A percentile compares a stretch with the other conserved stretches of the same genome.
phyloP scores from a whole-genome alignment of 805 yeast species.

The Candida corydali region DNA sequence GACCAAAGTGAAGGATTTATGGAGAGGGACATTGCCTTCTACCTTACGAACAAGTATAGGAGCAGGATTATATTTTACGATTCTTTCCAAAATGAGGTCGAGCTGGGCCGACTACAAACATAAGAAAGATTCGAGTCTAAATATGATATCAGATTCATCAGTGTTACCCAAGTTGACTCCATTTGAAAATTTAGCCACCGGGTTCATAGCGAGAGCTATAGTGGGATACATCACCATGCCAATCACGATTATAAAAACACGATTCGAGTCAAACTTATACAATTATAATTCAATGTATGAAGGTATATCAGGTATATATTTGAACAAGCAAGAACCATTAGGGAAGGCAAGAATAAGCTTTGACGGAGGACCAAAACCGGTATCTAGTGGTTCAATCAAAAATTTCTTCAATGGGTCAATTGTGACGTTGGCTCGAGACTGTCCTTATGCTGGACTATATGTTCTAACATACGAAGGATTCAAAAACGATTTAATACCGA shows the following conservation, averaged over 20 bases:
- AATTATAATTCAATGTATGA: conserved; percentile 59
- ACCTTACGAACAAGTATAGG: conserved; percentile 88
- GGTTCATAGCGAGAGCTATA: conserved; percentile 71
- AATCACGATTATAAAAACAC: conserved; percentile 80
- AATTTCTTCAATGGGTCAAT: conserved; percentile 87
- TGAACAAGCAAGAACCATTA: conserved; percentile 13
- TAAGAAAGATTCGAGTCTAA: conserved; percentile 2
- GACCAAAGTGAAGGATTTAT: conserved; percentile 47
- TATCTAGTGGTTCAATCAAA: conserved; percentile 28
- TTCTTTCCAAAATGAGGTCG: conserved; percentile 59
- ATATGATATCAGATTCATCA: conserved; percentile 9
- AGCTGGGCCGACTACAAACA: conserved; percentile 34
- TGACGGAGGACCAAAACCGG: neutral
- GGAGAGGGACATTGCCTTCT: conserved; percentile 95
- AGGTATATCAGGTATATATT: conserved; percentile 56
- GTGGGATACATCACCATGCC: conserved; percentile 95
- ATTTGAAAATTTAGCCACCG: conserved; percentile 66
- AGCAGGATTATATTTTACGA: conserved; percentile 78
- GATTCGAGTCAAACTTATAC: conserved; percentile 81
- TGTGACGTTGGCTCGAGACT: conserved; percentile 85
- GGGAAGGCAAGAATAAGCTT: conserved; percentile 1
- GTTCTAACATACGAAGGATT: conserved; percentile 78
- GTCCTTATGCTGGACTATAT: conserved; percentile 94
- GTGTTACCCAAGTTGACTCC: conserved; percentile 68
- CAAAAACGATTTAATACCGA: conserved; percentile 54